These are phyloP conservation scores for Aspergillus tanneri DNA, from an alignment of 2,329 filamentous ascomycete species.

Conservation along the genomic window DNA sequence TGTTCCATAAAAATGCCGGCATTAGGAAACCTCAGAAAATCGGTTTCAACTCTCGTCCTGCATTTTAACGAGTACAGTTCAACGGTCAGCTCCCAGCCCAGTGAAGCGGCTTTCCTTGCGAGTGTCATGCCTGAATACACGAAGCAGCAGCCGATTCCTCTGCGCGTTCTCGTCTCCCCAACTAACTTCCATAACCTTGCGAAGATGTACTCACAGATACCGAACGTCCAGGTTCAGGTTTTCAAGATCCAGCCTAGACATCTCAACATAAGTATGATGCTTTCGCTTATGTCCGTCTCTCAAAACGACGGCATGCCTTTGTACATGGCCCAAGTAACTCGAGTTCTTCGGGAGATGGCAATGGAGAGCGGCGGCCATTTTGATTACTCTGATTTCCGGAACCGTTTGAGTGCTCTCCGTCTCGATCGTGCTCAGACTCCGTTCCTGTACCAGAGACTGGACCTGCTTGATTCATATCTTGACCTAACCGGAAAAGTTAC, in stretches of 20 bases:
- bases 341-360: slow-evolving; percentile 54
- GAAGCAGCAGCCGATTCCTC: slow-evolving; percentile 36
- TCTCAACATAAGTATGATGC: slow-evolving; percentile 55
- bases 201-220: slow-evolving; percentile 45
- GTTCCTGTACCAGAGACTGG: slow-evolving; percentile 60
- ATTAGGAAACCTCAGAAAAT: slow-evolving; percentile 46
- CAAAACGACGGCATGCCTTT: slow-evolving; percentile 46
- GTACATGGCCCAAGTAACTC: slow-evolving; percentile 49
- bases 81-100: slow-evolving; percentile 39
- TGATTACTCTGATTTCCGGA: slow-evolving; percentile 48
- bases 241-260: slow-evolving; percentile 31
- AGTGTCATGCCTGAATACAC: slow-evolving; percentile 32
- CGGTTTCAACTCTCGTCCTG: slow-evolving; percentile 56
- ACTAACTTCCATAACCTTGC: slow-evolving; percentile 49
- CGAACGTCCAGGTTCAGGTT: slow-evolving; percentile 11
- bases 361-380: slow-evolving; percentile 42
- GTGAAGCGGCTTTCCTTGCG: slow-evolving; percentile 58
- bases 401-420: slow-evolving; percentile 33
- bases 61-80: slow-evolving; percentile 54
- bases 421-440: slow-evolving; percentile 52
- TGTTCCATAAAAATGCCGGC: slow-evolving; percentile 30
- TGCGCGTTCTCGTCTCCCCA: slow-evolving; percentile 54
- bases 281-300: slow-evolving; percentile 55
- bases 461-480: slow-evolving; percentile 65
- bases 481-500: slow-evolving; percentile 22